A percentile compares a stretch with the other conserved stretches of the same genome.
Evolutionary conservation across 129 eudicot species (phyloP).

Genomic region (Lactuca saligna): DNA sequence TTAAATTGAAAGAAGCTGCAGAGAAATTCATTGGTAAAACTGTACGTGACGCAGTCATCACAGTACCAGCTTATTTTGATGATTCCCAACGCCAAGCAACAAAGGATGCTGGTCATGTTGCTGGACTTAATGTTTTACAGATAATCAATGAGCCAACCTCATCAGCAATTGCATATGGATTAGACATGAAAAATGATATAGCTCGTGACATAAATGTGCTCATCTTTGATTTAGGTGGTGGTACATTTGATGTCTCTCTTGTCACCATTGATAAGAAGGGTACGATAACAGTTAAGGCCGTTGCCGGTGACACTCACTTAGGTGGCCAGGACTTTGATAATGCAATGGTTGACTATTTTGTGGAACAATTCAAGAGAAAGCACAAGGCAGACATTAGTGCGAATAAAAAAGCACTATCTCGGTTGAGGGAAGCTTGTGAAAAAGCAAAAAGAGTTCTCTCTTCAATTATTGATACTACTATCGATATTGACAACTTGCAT

Average conservation of each 20-base stretch:
- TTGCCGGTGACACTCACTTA: slow-evolving; percentile 37
- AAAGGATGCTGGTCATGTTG: slow-evolving; percentile 41
- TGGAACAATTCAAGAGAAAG: slow-evolving; percentile 36
- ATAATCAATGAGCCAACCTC: slow-evolving; percentile 43
- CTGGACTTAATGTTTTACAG: slow-evolving; percentile 45
- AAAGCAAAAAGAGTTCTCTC: slow-evolving; percentile 32
- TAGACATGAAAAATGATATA: neutral
- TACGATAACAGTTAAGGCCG: slow-evolving; percentile 30
- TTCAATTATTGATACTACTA: too few relatives aligned
- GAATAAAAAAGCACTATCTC: slow-evolving; percentile 37
- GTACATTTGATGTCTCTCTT: slow-evolving; percentile 15
- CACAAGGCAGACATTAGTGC: slow-evolving; percentile 34
- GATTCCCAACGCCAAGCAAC: neutral
- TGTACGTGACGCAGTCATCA: slow-evolving; percentile 35
- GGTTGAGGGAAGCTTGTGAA: slow-evolving; percentile 42
- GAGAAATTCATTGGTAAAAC: slow-evolving; percentile 34
- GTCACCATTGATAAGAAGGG: slow-evolving; percentile 28
- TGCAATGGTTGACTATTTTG: slow-evolving; percentile 36
- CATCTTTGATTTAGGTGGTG: too few relatives aligned
- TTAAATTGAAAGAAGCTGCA: too few relatives aligned
- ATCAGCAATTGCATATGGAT: slow-evolving; percentile 42
- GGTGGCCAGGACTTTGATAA: slow-evolving; percentile 47
- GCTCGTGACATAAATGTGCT: too few relatives aligned
- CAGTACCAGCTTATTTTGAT: slow-evolving; percentile 35
- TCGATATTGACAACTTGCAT: too few relatives aligned